phyloP scores from a whole-genome alignment of 305 asterid species.

The Fraxinus platypoda region DNA sequence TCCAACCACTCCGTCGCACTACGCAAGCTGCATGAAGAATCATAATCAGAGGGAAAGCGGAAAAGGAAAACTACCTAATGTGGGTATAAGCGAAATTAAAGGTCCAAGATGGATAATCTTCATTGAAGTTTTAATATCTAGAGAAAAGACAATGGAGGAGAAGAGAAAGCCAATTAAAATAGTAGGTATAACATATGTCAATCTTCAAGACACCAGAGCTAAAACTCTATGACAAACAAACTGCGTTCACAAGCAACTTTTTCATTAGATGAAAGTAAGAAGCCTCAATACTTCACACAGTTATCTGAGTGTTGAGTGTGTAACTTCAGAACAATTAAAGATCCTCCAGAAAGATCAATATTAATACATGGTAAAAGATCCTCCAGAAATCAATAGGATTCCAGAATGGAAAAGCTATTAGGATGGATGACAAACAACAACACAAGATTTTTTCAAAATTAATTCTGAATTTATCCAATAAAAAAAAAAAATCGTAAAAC shows the following conservation, averaged over 20 bases:
- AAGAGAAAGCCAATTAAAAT: neutral
- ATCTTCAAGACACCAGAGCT: neutral
- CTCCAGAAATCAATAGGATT: neutral
- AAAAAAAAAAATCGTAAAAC: neutral
- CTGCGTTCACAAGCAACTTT: neutral
- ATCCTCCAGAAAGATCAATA: neutral
- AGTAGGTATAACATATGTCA: neutral
- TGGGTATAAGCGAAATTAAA: conserved; percentile 14
- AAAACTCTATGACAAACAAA: neutral
- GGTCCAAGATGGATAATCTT: neutral
- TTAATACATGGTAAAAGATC: no score
- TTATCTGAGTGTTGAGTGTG: neutral
- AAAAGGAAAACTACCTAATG: conserved; percentile 16
- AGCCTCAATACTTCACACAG: neutral
- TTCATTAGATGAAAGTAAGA: neutral
- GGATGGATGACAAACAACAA: neutral
- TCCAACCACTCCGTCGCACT: conserved; percentile 95
- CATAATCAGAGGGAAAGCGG: conserved; percentile 18
- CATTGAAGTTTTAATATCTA: conserved; percentile 1
- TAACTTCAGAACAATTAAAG: neutral
- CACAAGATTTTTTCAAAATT: neutral
- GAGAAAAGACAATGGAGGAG: neutral
- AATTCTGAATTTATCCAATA: neutral
- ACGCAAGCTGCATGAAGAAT: conserved; percentile 61
- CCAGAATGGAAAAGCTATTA: neutral